Evolutionary conservation across 805 yeast genomes (phyloP).

Genomic region (Priceomyces fermenticarens): DNA sequence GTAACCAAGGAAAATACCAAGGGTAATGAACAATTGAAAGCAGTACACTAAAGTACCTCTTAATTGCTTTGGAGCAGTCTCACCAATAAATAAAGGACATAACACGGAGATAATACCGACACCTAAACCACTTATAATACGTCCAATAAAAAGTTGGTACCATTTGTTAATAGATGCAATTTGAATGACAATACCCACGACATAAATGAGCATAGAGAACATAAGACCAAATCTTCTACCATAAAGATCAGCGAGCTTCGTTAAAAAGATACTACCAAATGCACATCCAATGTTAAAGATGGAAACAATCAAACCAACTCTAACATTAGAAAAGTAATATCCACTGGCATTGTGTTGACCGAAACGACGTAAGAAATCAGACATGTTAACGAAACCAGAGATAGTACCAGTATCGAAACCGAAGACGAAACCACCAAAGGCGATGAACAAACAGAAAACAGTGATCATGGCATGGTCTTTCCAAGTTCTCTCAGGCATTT

Average conservation of each 20-base stretch:
- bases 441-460: slow-evolving; percentile 52
- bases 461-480: slow-evolving; percentile 33
- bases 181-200: slow-evolving; percentile 61
- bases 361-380: slow-evolving; percentile 51
- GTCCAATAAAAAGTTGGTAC: slow-evolving; percentile 64
- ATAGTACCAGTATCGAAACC: slow-evolving; percentile 82
- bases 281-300: slow-evolving; percentile 71
- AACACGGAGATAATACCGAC: slow-evolving; percentile 71
- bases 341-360: slow-evolving; percentile 47
- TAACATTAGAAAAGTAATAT: slow-evolving; percentile 39
- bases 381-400: slow-evolving; percentile 67
- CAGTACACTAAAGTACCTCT: slow-evolving; percentile 72
- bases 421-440: slow-evolving; percentile 75
- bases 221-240: slow-evolving; percentile 62
- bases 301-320: slow-evolving; percentile 53
- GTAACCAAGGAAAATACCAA: slow-evolving; percentile 71
- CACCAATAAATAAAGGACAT: slow-evolving; percentile 65
- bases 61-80: slow-evolving; percentile 64
- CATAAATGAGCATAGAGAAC: slow-evolving; percentile 52
- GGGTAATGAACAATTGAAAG: slow-evolving; percentile 67
- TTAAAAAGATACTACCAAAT: slow-evolving; percentile 61
- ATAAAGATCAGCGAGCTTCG: slow-evolving; percentile 53
- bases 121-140: slow-evolving; percentile 66
- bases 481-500: slow-evolving; percentile 28
- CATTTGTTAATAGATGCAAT: slow-evolving; percentile 52